phyloP scores from a whole-genome alignment of 148 eudicot species.

The Chenopodium formosanum region DNA sequence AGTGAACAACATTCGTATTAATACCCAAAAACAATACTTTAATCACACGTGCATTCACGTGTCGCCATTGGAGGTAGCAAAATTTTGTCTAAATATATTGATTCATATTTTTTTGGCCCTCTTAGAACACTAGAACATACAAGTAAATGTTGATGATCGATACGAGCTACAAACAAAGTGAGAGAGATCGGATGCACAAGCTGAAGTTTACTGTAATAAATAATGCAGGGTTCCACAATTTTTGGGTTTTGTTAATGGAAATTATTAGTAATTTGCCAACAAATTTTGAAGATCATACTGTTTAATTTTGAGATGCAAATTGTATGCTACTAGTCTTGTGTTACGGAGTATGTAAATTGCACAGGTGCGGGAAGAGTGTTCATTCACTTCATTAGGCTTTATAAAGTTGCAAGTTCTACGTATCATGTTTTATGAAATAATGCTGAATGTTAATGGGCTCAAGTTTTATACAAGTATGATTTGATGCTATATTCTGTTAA shows the following conservation, averaged over 20 bases:
- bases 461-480: too few species aligned
- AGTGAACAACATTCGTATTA: neutral
- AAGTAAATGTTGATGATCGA: neutral
- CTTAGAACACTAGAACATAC: neutral
- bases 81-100: slow-evolving; percentile 20
- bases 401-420: too few species aligned
- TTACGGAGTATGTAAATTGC: neutral
- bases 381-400: neutral
- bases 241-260: neutral
- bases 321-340: neutral
- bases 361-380: neutral
- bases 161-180: neutral
- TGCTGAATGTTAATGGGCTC: too few species aligned
- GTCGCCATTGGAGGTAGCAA: slow-evolving; percentile 23
- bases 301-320: neutral
- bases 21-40: neutral
- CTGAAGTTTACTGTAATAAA: neutral
- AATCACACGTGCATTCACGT: neutral
- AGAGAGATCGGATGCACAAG: neutral
- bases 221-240: neutral
- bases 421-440: too few species aligned
- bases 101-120: neutral
- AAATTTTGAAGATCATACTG: neutral
- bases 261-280: neutral
- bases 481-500: too few species aligned